Evolutionary conservation across 306 rosid species (phyloP).

Genomic region (Prosopis cineraria): DNA sequence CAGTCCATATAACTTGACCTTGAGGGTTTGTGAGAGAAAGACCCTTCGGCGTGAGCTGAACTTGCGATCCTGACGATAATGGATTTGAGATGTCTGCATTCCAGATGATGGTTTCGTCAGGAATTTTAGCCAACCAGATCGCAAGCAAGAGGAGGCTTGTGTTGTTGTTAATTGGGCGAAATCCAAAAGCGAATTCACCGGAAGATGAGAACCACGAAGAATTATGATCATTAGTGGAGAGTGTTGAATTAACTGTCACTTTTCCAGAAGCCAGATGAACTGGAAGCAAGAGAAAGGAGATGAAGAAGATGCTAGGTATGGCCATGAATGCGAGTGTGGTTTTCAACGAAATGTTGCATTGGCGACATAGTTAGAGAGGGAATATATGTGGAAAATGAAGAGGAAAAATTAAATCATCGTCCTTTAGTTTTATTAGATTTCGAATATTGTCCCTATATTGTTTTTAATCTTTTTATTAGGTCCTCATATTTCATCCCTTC

Average conservation of each 20-base stretch:
- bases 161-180: conserved; percentile 27
- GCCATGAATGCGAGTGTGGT: conserved; percentile 11
- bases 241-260: neutral
- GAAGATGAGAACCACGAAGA: conserved; percentile 38
- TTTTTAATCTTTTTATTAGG: too few species aligned
- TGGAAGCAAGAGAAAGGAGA: conserved; percentile 13
- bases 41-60: conserved; percentile 40
- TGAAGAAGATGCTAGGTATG: neutral
- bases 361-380: too few species aligned
- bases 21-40: conserved; percentile 30
- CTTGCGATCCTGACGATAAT: conserved; percentile 42
- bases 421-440: too few species aligned
- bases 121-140: conserved; percentile 52
- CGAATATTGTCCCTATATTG: too few species aligned
- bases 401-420: too few species aligned
- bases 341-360: too few species aligned
- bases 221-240: conserved; percentile 30
- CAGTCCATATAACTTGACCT: conserved; percentile 34
- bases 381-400: too few species aligned
- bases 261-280: neutral
- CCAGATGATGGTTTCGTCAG: conserved; percentile 50
- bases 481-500: too few species aligned
- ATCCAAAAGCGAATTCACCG: conserved; percentile 58
- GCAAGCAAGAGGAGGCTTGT: conserved; percentile 41
- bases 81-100: conserved; percentile 29